These are phyloP conservation scores for Rhodotorula diobovata DNA, from an alignment of 768 basidiomycete genomes.

Conservation along the genomic window DNA sequence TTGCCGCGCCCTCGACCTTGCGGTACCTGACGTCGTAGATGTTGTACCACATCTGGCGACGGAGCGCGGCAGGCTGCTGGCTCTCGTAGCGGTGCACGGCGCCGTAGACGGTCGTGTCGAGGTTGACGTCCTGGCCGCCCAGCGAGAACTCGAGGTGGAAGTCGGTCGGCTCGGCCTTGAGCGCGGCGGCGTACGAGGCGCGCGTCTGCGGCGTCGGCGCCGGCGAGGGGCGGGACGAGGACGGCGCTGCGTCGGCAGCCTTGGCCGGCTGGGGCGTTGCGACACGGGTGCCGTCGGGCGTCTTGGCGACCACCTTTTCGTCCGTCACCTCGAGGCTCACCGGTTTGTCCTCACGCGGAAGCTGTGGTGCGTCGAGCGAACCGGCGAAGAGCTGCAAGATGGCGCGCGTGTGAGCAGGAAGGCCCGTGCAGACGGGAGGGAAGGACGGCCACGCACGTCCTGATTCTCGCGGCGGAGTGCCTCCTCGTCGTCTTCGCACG, in stretches of 20 bases:
- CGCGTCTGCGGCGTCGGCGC: slow-evolving; percentile 24
- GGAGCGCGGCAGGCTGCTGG: slow-evolving; percentile 46
- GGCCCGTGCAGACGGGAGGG: neutral
- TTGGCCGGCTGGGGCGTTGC: slow-evolving; percentile 69
- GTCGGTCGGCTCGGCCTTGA: slow-evolving; percentile 86
- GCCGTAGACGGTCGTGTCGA: slow-evolving; percentile 91
- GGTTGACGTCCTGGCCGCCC: slow-evolving; percentile 75
- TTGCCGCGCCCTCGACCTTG: slow-evolving; percentile 65
- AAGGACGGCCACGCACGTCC: neutral
- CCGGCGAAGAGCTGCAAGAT: slow-evolving; percentile 19
- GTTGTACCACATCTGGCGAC: slow-evolving; percentile 62
- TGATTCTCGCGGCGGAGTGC: slow-evolving; percentile 2
- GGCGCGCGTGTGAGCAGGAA: neutral
- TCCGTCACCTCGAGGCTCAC: slow-evolving; percentile 39
- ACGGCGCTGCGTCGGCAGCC: slow-evolving; percentile 41
- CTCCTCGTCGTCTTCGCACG: slow-evolving; percentile 14
- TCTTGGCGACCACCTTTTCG: slow-evolving; percentile 80
- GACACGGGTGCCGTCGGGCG: slow-evolving; percentile 90
- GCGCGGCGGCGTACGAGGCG: slow-evolving; percentile 82
- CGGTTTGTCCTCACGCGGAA: slow-evolving; percentile 33
- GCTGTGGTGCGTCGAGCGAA: neutral
- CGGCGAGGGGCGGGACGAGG: slow-evolving; percentile 49
- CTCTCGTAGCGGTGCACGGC: slow-evolving; percentile 83
- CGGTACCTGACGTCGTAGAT: slow-evolving; percentile 88
- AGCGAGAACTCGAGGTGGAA: slow-evolving; percentile 97